phyloP scores from a whole-genome alignment of 108 stramenopile genomes.

The Cylindrotheca closterium region DNA sequence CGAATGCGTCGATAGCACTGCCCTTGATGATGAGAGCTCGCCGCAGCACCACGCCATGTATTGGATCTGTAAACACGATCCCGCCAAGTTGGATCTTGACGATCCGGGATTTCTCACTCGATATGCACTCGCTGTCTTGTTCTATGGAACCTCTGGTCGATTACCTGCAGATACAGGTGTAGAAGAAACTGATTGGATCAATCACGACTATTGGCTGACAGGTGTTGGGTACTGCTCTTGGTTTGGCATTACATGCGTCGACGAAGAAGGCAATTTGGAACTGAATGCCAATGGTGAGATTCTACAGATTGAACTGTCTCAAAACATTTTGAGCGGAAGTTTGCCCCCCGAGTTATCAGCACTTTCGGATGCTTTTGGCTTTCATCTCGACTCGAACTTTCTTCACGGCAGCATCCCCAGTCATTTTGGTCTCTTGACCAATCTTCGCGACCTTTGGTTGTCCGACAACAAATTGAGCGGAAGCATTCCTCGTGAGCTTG shows the following conservation, averaged over 20 bases:
- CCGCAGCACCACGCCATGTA: slow-evolving; percentile 19
- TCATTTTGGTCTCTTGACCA: slow-evolving; percentile 30
- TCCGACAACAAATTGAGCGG: slow-evolving; percentile 15
- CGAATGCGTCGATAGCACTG: background rate
- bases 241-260: slow-evolving; percentile 42
- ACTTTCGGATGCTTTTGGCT: slow-evolving; percentile 25
- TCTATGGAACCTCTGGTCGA: slow-evolving; percentile 24
- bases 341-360: slow-evolving; percentile 35
- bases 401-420: slow-evolving; percentile 58
- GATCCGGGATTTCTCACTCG: slow-evolving; percentile 35
- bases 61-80: slow-evolving; percentile 21
- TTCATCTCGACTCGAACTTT: slow-evolving; percentile 56
- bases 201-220: slow-evolving; percentile 39
- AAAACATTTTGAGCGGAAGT: slow-evolving; percentile 35
- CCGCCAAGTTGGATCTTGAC: slow-evolving; percentile 16
- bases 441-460: slow-evolving; percentile 42
- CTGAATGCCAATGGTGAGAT: slow-evolving; percentile 12
- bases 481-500: slow-evolving; percentile 17
- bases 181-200: slow-evolving; percentile 23
- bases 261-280: background rate
- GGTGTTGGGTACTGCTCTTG: slow-evolving; percentile 37
- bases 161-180: background rate
- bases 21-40: background rate
- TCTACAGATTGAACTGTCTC: slow-evolving; percentile 19
- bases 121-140: slow-evolving; percentile 54